Conservation (phyloP, 2,329 filamentous ascomycete species). For the Emergomyces africanus region DNA sequence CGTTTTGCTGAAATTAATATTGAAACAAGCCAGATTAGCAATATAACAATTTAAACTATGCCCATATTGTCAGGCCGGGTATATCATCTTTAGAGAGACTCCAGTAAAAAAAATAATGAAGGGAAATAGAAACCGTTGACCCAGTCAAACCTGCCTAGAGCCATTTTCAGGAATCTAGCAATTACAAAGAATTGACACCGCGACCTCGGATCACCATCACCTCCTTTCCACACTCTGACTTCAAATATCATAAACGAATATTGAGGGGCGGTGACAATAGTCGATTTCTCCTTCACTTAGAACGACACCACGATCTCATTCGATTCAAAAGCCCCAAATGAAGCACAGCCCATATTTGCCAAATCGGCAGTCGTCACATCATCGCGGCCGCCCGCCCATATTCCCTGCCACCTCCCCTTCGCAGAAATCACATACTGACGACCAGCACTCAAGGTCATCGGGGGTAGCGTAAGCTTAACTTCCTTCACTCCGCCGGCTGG, state of each 20-base stretch:
- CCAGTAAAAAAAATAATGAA: too few relatives aligned
- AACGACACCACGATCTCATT: constrained; percentile 11
- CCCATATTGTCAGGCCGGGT: too few relatives aligned
- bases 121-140: too few relatives aligned
- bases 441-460: constrained; percentile 16
- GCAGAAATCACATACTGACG: constrained; percentile 22
- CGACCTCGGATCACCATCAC: too few relatives aligned
- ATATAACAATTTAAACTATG: too few relatives aligned
- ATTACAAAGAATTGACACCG: too few relatives aligned
- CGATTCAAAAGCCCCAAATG: constrained; percentile 16
- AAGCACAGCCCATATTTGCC: constrained; percentile 10
- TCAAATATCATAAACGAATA: neutral
- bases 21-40: too few relatives aligned
- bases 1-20: too few relatives aligned
- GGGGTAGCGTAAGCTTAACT: constrained; percentile 16
- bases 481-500: constrained; percentile 14
- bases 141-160: too few relatives aligned
- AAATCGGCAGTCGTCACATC: constrained; percentile 16
- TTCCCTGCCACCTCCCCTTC: constrained; percentile 24
- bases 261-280: neutral
- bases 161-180: too few relatives aligned
- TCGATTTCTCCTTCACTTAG: neutral
- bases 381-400: constrained; percentile 18
- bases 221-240: too few relatives aligned
- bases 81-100: too few relatives aligned